Evolutionary conservation across 768 basidiomycete species (phyloP), one percentile per base, ranked within the genome.

Genomic region (Calocybe indica): DNA sequence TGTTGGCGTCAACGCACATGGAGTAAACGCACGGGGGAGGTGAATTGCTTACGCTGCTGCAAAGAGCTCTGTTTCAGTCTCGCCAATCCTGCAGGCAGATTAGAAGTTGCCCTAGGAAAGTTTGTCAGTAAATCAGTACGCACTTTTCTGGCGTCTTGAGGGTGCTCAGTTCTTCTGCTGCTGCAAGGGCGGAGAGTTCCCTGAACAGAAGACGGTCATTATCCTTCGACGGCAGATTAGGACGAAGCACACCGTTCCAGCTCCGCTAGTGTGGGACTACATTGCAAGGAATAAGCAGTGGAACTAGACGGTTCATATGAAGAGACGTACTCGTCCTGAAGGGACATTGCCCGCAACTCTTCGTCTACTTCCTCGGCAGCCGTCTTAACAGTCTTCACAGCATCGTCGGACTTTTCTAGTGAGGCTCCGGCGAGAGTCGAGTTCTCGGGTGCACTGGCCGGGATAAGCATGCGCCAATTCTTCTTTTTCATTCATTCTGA

Each of bases 1-100:
- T 40, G 12, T 37, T 11, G 36, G 11, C 14, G 36, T 37, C 36
- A 37, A 37, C 11, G 14, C 36, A 14, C 36, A 14, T 37, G 11
- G 36, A 11, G 35, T 37, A 30, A 8, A n/a, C 7, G 10, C 3
- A n/a, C 12, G 7, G 15, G 13, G 33, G 3, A 37, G 6, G 29
- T 12, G 11, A 37, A 11, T 15, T 7, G 29, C 44, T 12, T 44
- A 56, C 55, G 43, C 9, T 41, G 40, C 22, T 3, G 52, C 55
- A 12, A 56, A 56, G 14, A 56, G 43, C 46, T 56, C 55, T 2
- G 37, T 33, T 36, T 56, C 55, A 6, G 52, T 56, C 40, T 54
- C 53, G 33, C 49, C 55, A 40, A 56, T 10, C 41, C 55, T 56
- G 41, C 12, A 11, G 11, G 7, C 14, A 1, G 5, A 15, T 51